These are phyloP conservation scores for Epichloe amarillans DNA, from an alignment of 2,329 filamentous ascomycete species.

Conservation along the genomic window DNA sequence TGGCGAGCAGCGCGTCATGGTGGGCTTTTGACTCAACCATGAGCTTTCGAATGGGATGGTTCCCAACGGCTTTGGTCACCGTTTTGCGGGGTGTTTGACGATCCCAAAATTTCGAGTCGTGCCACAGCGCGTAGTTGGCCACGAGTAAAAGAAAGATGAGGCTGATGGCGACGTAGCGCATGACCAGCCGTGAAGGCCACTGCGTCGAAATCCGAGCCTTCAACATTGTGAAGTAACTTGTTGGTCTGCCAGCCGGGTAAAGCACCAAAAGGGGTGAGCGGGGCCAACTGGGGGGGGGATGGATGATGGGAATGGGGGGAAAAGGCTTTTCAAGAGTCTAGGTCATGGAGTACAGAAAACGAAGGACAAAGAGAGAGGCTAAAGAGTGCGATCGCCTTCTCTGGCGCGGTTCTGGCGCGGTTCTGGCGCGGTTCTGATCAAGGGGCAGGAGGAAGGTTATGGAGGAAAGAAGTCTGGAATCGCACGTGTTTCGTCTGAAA, in stretches of 20 bases:
- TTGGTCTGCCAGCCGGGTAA: background rate
- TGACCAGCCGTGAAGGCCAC: conserved; percentile 16
- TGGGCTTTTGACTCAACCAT: conserved; percentile 31
- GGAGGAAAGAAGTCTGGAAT: background rate
- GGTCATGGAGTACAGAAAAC: background rate
- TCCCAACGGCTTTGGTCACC: conserved; percentile 12
- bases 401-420: background rate
- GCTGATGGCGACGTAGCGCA: conserved; percentile 16
- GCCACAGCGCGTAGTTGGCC: conserved; percentile 20
- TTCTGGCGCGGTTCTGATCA: background rate
- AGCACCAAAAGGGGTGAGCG: background rate
- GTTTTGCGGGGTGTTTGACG: conserved; percentile 6
- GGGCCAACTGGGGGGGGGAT: background rate
- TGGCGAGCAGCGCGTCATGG: conserved; percentile 28
- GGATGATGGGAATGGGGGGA: background rate
- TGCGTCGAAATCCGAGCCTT: conserved; percentile 2
- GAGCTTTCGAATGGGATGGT: conserved; percentile 38
- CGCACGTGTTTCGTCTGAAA: background rate
- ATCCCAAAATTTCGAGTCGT: conserved; percentile 15
- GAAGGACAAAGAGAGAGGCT: background rate
- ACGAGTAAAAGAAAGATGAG: conserved; percentile 13
- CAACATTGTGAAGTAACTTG: conserved; percentile 2
- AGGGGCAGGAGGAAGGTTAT: background rate
- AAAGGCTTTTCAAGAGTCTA: background rate
- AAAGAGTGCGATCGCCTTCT: background rate